A percentile compares a stretch with the other conserved stretches of the same genome.
These are phyloP conservation scores for Populus davidiana DNA, from an alignment of 345 rosid genomes.

Conservation along the genomic window DNA sequence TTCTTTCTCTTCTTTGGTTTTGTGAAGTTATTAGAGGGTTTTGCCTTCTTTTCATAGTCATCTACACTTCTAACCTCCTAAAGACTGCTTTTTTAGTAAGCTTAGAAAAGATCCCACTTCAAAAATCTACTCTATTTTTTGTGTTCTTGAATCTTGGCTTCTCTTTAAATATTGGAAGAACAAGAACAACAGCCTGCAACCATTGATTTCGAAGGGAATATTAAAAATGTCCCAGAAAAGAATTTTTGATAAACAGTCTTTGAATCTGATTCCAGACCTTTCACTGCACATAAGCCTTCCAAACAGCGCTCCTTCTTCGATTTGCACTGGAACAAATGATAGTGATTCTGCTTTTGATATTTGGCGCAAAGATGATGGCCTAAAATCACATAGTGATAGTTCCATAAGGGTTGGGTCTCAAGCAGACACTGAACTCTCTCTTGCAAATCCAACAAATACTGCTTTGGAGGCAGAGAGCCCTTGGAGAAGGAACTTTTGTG, in stretches of 20 bases:
- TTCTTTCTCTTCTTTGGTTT: not conserved
- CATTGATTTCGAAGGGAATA: not conserved
- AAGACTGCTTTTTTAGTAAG: not conserved
- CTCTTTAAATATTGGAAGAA: not conserved
- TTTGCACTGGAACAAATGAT: slow-evolving; percentile 19
- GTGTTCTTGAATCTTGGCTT: not conserved
- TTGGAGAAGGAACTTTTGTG: slow-evolving; percentile 7
- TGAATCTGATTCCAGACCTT: slow-evolving; percentile 50
- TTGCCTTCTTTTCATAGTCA: not conserved
- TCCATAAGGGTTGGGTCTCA: slow-evolving; percentile 18
- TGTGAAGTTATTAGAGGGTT: not conserved
- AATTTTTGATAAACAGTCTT: slow-evolving; percentile 17
- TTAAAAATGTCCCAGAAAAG: slow-evolving; percentile 28
- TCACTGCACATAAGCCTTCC: slow-evolving; percentile 62
- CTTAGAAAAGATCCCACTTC: not conserved
- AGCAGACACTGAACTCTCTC: slow-evolving; percentile 42
- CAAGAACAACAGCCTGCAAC: not conserved
- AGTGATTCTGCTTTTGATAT: slow-evolving; percentile 29
- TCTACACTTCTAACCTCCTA: not conserved
- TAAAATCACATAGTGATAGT: slow-evolving; percentile 28
- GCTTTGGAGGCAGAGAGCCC: slow-evolving; percentile 25
- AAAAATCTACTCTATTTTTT: not conserved
- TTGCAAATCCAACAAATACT: slow-evolving; percentile 22
- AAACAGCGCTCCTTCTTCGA: slow-evolving; percentile 33
- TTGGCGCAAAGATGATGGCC: slow-evolving; percentile 25